phyloP scores from a whole-genome alignment of 768 basidiomycete genomes.

The Calocybe indica region DNA sequence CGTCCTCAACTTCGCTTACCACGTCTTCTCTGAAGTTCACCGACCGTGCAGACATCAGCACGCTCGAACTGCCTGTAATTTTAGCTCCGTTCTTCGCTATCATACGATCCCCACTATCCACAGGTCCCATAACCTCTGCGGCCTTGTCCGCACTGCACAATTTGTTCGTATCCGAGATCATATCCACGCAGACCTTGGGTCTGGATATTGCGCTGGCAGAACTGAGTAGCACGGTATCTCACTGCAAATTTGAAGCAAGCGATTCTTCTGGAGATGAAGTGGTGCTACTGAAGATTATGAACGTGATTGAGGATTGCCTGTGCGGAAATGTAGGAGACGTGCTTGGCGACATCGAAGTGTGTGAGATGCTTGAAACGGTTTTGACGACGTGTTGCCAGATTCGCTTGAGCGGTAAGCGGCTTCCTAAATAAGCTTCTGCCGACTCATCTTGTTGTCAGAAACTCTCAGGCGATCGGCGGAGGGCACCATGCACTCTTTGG shows the following conservation, averaged over 20 bases:
- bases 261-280: conserved; percentile 98
- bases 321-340: conserved; percentile 61
- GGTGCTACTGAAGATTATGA: conserved; percentile 86
- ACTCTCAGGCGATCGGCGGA: conserved; percentile 85
- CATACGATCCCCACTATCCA: conserved; percentile 89
- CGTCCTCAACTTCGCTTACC: conserved; percentile 15
- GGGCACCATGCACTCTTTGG: conserved; percentile 82
- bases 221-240: conserved; percentile 84
- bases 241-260: conserved; percentile 97
- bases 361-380: conserved; percentile 97
- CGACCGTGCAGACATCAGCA: conserved; percentile 44
- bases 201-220: conserved; percentile 70
- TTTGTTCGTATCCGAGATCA: conserved; percentile 77
- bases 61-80: conserved; percentile 53
- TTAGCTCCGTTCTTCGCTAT: conserved; percentile 89
- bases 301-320: conserved; percentile 81
- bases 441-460: conserved; percentile 41
- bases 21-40: not conserved
- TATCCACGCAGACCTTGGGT: conserved; percentile 47
- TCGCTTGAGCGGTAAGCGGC: conserved; percentile 79
- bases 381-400: conserved; percentile 96
- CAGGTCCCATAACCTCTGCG: conserved; percentile 95
- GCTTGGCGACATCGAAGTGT: conserved; percentile 90
- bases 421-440: conserved; percentile 1
- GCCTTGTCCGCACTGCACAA: conserved; percentile 84